Conservation (phyloP, 2,329 filamentous ascomycete species). For the Clonostachys sp. region DNA sequence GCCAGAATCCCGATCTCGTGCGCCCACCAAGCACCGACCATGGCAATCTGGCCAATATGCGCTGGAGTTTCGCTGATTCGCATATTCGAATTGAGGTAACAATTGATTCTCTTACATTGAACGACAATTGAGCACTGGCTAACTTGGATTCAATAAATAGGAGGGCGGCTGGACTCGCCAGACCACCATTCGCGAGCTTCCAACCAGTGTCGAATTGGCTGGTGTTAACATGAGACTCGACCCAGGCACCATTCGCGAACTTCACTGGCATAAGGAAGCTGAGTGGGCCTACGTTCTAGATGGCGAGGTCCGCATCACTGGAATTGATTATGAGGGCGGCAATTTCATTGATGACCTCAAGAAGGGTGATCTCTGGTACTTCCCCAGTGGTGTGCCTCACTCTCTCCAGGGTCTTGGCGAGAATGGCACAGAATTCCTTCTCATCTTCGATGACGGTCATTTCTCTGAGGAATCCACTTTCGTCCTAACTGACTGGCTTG, state of each 20-base stretch:
- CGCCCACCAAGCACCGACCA: slow-evolving; percentile 70
- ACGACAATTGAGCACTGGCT: slow-evolving; percentile 1
- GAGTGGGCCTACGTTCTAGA: slow-evolving; percentile 75
- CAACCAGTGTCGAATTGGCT: slow-evolving; percentile 64
- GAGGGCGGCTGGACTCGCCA: slow-evolving; percentile 76
- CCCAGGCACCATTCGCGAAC: slow-evolving; percentile 66
- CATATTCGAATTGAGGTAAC: slow-evolving; percentile 58
- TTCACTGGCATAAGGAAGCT: slow-evolving; percentile 79
- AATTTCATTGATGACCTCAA: slow-evolving; percentile 74
- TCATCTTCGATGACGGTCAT: slow-evolving; percentile 42
- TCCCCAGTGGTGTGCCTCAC: slow-evolving; percentile 73
- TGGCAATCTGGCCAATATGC: slow-evolving; percentile 66
- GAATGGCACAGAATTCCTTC: slow-evolving; percentile 50
- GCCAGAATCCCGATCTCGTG: slow-evolving; percentile 67
- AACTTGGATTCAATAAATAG: slow-evolving; percentile 22
- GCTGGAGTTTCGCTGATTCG: slow-evolving; percentile 66
- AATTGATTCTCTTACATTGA: background rate
- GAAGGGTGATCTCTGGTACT: slow-evolving; percentile 78
- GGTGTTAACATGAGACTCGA: slow-evolving; percentile 77
- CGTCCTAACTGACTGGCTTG: slow-evolving; percentile 68
- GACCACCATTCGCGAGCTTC: slow-evolving; percentile 62
- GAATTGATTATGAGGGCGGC: slow-evolving; percentile 69
- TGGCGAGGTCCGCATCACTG: slow-evolving; percentile 67
- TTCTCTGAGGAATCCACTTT: slow-evolving; percentile 65
- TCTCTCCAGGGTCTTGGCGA: slow-evolving; percentile 67